Base-by-base conservation (phyloP, 805 yeast genomes). In the Barnettozyma siamensis region DNA sequence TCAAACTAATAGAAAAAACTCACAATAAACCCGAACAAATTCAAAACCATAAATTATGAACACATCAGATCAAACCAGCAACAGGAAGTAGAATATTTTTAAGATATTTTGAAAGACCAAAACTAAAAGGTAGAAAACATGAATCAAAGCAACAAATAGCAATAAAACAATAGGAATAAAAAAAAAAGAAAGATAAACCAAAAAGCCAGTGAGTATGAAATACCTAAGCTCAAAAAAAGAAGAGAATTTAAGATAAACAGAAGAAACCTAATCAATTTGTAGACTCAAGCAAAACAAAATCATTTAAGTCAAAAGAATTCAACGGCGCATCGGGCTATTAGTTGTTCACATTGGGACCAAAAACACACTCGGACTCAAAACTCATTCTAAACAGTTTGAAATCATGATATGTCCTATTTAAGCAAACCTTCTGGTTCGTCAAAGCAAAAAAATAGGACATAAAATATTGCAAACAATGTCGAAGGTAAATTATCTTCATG, bases 271-370 rank as follows among this genome's bases (percentile, higher is more conserved):
- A 21, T 16, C 6, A 19, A 20, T 26, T 27, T 23, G 20, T 40
- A 32, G 41, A 46, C 31, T 51, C 51, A 45, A 57, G 52, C 39
- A 47, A 47, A 34, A 57, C 57, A 50, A 57, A 57, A 37, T 57
- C 61, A 55, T 54, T 51, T 49, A 57, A 54, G 41, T 57, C 59
- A 50, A 57, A 57, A 37, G 54, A 40, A 48, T 48, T 51, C 46
- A 59, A 55, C 49, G 59, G 61, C 61, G 61, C 61, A 52, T 57
- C 61, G 54, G 61, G 61, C 61, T 46, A 18, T 24, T 46, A 38
- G 52, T 52, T 46, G 43, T 46, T 13, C 29, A 12, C 18, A n/a
- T 21, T 8, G 13, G n/a, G 13, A 33, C 15, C 24, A 15, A 18
- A 5, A 7, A 31, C 16, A 13, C 33, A 31, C 11, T 19, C 24